phyloP scores from a whole-genome alignment of 1,284 basidiomycete species.

The Hymenochaete sp. region DNA sequence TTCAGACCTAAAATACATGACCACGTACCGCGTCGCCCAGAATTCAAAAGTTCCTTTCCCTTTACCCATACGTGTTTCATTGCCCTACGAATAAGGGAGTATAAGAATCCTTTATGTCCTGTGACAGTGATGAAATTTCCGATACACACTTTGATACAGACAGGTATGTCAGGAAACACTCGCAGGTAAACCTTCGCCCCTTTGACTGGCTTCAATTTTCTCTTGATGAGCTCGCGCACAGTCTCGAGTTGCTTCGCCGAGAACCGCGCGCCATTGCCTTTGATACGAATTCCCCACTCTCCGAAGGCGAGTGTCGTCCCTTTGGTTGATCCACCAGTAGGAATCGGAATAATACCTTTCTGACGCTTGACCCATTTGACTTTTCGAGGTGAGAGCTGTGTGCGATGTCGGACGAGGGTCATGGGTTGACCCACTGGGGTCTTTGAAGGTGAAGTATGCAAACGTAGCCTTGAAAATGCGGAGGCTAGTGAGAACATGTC shows the following conservation, averaged over 20 bases:
- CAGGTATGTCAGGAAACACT: conserved; percentile 94
- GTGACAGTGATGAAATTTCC: not conserved
- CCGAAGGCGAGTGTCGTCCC: conserved; percentile 92
- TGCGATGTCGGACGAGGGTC: conserved; percentile 28
- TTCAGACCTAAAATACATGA: not conserved
- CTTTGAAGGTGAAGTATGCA: conserved; percentile 4
- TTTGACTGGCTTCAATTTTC: conserved; percentile 88
- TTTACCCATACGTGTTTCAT: conserved; percentile 99
- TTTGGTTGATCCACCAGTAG: conserved; percentile 83
- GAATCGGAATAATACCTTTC: conserved; percentile 80
- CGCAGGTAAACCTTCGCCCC: conserved; percentile 84
- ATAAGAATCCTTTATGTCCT: not conserved
- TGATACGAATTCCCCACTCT: conserved; percentile 86
- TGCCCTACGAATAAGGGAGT: conserved; percentile 54
- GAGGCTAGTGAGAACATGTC: conserved; percentile 15
- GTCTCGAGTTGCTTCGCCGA: conserved; percentile 86
- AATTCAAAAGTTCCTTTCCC: conserved; percentile 97
- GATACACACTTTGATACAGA: conserved; percentile 81
- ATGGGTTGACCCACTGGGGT: not conserved
- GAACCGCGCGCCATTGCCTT: conserved; percentile 75
- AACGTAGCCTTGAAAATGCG: conserved; percentile 13
- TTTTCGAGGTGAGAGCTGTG: conserved; percentile 72
- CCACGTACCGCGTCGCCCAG: conserved; percentile 84
- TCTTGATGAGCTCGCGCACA: conserved; percentile 82
- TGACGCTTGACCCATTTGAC: conserved; percentile 81